Percentiles rank a stretch among this genome's conserved stretches.
These are phyloP conservation scores for Trypanosoma mega DNA, from an alignment of 208 protist genomes.

Conservation along the genomic window DNA sequence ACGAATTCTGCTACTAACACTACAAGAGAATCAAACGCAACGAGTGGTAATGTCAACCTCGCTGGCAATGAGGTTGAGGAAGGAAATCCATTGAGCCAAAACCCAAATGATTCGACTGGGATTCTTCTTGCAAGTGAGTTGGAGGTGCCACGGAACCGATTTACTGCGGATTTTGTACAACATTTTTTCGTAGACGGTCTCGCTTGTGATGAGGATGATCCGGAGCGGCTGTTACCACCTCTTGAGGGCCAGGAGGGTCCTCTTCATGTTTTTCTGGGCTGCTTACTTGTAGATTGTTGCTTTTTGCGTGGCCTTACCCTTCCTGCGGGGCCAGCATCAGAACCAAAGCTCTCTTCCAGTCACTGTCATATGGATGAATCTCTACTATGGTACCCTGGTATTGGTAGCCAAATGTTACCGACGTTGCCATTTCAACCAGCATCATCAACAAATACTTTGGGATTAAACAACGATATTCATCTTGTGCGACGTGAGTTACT, in stretches of 20 bases:
- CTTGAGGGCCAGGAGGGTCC: slow-evolving; percentile 36
- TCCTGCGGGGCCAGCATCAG: background rate
- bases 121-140: background rate
- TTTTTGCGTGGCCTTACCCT: slow-evolving; percentile 79
- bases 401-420: no score
- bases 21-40: no score
- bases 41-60: no score
- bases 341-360: slow-evolving; percentile 13
- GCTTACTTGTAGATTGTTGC: slow-evolving; percentile 82
- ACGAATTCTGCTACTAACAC: no score
- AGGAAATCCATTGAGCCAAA: background rate
- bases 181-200: slow-evolving; percentile 72
- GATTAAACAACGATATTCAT: slow-evolving; percentile 16
- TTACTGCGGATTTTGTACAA: slow-evolving; percentile 61
- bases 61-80: slow-evolving; percentile 13
- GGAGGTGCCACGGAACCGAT: slow-evolving; percentile 27
- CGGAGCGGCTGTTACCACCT: slow-evolving; percentile 38
- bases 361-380: slow-evolving; percentile 51
- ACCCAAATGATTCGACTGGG: background rate
- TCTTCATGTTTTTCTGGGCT: slow-evolving; percentile 50
- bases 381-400: slow-evolving; percentile 66
- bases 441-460: slow-evolving; percentile 12
- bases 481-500: slow-evolving; percentile 51
- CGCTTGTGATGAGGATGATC: slow-evolving; percentile 60
- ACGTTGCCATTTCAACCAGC: slow-evolving; percentile 4